Evolutionary conservation across 2,329 filamentous ascomycete genomes (phyloP).

Genomic region (Aspergillus melleus): DNA sequence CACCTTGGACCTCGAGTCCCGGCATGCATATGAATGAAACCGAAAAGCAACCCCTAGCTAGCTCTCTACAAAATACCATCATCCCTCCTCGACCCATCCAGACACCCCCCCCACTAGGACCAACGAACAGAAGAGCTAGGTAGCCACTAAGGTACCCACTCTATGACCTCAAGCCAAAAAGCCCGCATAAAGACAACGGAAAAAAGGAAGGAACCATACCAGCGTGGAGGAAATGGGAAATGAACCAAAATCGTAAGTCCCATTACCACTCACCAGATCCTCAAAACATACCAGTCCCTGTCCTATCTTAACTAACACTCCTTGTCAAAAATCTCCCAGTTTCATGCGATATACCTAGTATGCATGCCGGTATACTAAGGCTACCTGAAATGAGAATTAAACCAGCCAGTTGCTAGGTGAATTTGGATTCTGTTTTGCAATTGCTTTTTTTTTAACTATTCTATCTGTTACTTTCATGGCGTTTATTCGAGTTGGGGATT

Average conservation of each 20-base stretch:
- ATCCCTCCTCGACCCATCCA: background rate
- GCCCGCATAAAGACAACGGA: no score
- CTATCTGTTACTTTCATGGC: background rate
- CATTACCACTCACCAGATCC: no score
- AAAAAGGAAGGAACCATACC: background rate
- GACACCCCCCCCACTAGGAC: no score
- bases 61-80: no score
- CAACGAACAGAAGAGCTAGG: background rate
- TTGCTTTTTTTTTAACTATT: background rate
- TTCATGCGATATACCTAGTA: no score
- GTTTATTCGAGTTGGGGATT: background rate
- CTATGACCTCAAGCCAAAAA: no score
- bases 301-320: background rate
- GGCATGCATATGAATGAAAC: background rate
- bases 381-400: no score
- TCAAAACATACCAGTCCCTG: background rate
- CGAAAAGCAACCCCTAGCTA: background rate
- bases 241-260: conserved; percentile 16
- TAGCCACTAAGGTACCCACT: no score
- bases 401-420: background rate
- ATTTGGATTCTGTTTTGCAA: background rate
- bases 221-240: conserved; percentile 41
- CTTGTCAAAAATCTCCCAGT: no score
- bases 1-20: background rate
- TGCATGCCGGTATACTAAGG: no score